Evolutionary conservation across 257 asterid species (phyloP), one percentile per base, ranked within the genome.

Genomic region (Phtheirospermum japonicum): DNA sequence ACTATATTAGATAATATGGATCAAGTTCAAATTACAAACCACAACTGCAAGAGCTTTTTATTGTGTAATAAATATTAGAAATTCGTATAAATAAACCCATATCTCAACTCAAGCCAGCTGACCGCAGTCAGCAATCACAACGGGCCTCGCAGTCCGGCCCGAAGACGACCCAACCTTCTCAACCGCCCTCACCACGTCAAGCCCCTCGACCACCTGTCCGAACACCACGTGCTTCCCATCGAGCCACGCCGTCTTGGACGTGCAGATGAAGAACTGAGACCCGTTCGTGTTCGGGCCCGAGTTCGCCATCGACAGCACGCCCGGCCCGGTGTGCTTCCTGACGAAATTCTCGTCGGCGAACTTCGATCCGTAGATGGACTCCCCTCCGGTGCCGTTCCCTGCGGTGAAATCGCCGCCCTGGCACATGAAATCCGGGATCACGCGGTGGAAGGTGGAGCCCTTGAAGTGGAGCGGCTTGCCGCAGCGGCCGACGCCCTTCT

Each of bases 341-440:
- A 49, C 65, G 80, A 85, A 85, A 53, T 85, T 85, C 81, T 85
- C 90, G 12, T 85, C 94, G 1, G 79, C 79, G 61, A 82, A 82
- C 40, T 80, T 83, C 0, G 82, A 7, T 6, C 90, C 95, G 68
- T 83, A 81, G 73, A 83, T 86, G 59, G 95, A 86, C 63, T 86
- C 91, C 3, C 91, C 91, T 0, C 86, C 95, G 31, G 89, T 81
- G 9, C 91, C 95, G 67, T 86, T 86, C 6, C 91, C 89, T 69
- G 82, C 81, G 57, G 89, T 86, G 85, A 86, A 86, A 36, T 86
- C 91, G 9, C 95, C 91, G 3, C 88, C 95, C 74, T 86, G 91
- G 48, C 95, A 83, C 91, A 86, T 86, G 85, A 86, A 86, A 8
- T 75, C 74, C 18, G 91, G 89, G 68, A 83, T 83, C 85, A 86